Conservation (phyloP, 2,329 filamentous ascomycete genomes). For the Arthrobotrys sinensis region DNA sequence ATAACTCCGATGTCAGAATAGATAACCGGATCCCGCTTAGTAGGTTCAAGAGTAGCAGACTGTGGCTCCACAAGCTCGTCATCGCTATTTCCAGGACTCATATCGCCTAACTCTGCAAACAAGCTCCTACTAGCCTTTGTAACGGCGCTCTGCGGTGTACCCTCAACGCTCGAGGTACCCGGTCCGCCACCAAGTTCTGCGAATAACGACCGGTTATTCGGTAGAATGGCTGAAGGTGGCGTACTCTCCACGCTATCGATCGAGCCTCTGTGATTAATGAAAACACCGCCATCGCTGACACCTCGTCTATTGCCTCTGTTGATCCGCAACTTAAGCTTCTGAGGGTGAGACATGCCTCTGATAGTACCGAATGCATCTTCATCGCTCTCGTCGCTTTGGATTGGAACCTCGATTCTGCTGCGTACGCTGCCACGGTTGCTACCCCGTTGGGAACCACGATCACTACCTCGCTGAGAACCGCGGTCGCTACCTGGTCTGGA, state of each 20-base stretch:
- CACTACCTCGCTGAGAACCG: conserved; percentile 64
- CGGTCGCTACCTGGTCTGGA: conserved; percentile 62
- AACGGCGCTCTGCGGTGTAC: conserved; percentile 47
- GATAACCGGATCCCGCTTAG: conserved; percentile 44
- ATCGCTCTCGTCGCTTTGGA: conserved; percentile 70
- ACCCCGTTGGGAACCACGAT: conserved; percentile 63
- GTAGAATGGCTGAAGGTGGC: conserved; percentile 68
- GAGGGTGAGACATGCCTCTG: conserved; percentile 72
- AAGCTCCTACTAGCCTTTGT: conserved; percentile 75
- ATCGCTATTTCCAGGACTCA: conserved; percentile 77
- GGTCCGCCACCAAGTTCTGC: conserved; percentile 43
- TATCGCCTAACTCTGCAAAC: conserved; percentile 88
- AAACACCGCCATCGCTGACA: conserved; percentile 74
- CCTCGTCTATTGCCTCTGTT: conserved; percentile 78
- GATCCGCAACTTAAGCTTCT: conserved; percentile 77
- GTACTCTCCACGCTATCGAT: conserved; percentile 68
- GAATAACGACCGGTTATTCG: conserved; percentile 42
- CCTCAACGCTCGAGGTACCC: conserved; percentile 55
- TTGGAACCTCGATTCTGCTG: conserved; percentile 43
- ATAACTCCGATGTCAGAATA: conserved; percentile 46
- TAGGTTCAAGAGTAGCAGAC: conserved; percentile 49
- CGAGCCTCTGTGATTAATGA: conserved; percentile 71
- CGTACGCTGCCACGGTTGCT: conserved; percentile 61
- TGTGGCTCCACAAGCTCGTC: conserved; percentile 71
- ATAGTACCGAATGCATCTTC: conserved; percentile 75